Evolutionary conservation across 177 flowering plant species (phyloP), one percentile per base, ranked within the genome.

Genomic region (Tripterygium wilfordii): DNA sequence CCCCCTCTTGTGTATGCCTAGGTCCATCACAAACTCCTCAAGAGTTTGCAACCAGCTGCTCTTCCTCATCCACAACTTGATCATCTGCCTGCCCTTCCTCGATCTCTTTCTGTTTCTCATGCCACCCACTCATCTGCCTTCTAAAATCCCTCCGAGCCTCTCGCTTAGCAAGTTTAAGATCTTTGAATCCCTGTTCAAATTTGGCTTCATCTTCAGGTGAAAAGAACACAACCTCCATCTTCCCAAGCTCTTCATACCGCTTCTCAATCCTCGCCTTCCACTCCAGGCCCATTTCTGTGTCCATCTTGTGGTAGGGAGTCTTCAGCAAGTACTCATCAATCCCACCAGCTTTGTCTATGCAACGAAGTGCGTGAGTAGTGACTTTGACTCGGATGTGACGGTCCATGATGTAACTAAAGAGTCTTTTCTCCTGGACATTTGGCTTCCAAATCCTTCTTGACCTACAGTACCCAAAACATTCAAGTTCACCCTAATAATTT

Each of bases 321-420:
- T 86, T 85, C 47, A 92, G 68, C 53, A 92, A 53, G 68, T 88
- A 92, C 66, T 92, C 98, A 25, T 88, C 98, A 49, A 92, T 72
- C 28, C 98, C 96, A 45, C 95, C 96, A 14, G 83, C 95, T 59
- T 88, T 92, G 82, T 91, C 98, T 15, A 88, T 88, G 79, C 96
- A 83, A 26, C 91, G 83, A 10, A 91, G 85, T 10, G 94, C 96
- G 58, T 91, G 92, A 5, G 85, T 80, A 1, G 88, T 78, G 45
- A 88, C 95, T 55, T 88, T 82, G 42, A 83, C 76, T 32, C 81
- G 82, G 49, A 91, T 76, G 48, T 88, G 90, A 24, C 85, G 78
- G 43, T 91, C 94, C n/a, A 74, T 63, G 33, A 85, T 77, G 69
- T 91, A 91, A 54, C 98, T 91, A 66, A 88, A 88, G 26, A 91